Evolutionary conservation across 2,329 filamentous ascomycete species (phyloP).

Genomic region (Seiridium unicorne): DNA sequence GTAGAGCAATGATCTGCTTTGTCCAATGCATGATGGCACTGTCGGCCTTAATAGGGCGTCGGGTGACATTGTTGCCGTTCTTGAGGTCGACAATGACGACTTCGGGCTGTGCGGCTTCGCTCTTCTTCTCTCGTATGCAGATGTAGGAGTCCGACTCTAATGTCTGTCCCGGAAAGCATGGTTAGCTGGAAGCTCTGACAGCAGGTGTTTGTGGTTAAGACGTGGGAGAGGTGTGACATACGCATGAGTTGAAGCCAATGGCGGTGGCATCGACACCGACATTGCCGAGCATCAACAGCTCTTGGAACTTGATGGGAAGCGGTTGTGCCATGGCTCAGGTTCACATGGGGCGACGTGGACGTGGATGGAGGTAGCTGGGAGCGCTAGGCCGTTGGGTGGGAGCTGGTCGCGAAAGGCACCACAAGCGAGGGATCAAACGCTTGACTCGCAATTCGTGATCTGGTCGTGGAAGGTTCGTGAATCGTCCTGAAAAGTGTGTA

Average conservation of each 20-base stretch:
- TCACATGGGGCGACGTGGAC: constrained; percentile 19
- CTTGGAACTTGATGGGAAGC: constrained; percentile 89
- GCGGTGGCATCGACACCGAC: constrained; percentile 43
- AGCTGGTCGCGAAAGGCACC: not conserved
- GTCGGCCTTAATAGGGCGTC: constrained; percentile 95
- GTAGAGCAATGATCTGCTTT: constrained; percentile 93
- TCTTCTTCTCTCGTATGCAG: constrained; percentile 93
- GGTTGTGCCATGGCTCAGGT: constrained; percentile 52
- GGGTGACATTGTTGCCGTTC: constrained; percentile 93
- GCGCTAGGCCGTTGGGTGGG: not conserved
- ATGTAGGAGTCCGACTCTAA: constrained; percentile 97
- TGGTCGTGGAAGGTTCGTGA: constrained; percentile 6
- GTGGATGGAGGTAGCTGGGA: not conserved
- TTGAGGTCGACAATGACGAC: constrained; percentile 98
- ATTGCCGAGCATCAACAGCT: constrained; percentile 70
- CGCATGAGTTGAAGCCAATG: constrained; percentile 86
- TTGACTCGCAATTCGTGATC: not conserved
- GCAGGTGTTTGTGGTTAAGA: constrained; percentile 5
- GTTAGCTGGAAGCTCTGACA: constrained; percentile 11
- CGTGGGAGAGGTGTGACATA: constrained; percentile 44
- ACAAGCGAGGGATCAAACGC: constrained; percentile 3
- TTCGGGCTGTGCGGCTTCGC: constrained; percentile 79
- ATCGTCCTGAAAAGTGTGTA: constrained; percentile 5
- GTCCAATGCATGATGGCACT: constrained; percentile 99
- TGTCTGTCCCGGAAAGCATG: constrained; percentile 60